These are phyloP conservation scores for Pisolithus orientalis DNA, from an alignment of 768 basidiomycete genomes.

Conservation along the genomic window DNA sequence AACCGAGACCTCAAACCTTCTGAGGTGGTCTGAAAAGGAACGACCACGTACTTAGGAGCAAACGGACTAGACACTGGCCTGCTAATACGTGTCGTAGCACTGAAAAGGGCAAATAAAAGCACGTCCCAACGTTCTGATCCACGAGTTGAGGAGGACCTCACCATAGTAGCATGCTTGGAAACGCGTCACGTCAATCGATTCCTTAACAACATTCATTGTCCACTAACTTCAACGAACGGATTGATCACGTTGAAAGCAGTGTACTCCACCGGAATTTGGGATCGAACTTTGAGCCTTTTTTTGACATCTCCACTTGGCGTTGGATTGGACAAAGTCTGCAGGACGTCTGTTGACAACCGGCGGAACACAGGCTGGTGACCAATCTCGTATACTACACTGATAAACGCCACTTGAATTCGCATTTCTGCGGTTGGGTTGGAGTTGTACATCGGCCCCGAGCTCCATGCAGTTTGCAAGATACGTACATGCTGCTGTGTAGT, in stretches of 20 bases:
- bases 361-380: too few relatives aligned
- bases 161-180: slow-evolving; percentile 47
- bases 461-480: too few relatives aligned
- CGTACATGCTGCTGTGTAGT: too few relatives aligned
- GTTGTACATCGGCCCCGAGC: too few relatives aligned
- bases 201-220: neutral
- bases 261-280: slow-evolving; percentile 44
- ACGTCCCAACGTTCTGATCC: neutral
- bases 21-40: slow-evolving; percentile 55
- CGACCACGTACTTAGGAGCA: slow-evolving; percentile 10
- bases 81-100: neutral
- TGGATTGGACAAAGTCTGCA: too few relatives aligned
- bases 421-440: too few relatives aligned
- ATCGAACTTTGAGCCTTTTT: slow-evolving; percentile 36
- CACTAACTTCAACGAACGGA: slow-evolving; percentile 65
- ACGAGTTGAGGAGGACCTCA: slow-evolving; percentile 36
- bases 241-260: slow-evolving; percentile 53
- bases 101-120: neutral
- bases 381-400: too few relatives aligned
- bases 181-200: neutral
- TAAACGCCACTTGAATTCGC: too few relatives aligned
- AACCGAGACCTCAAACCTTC: slow-evolving; percentile 56
- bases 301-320: too few relatives aligned
- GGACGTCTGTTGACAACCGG: too few relatives aligned
- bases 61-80: too few relatives aligned